phyloP scores from a whole-genome alignment of 352 stramenopile genomes.

The Bremia lactucae region DNA sequence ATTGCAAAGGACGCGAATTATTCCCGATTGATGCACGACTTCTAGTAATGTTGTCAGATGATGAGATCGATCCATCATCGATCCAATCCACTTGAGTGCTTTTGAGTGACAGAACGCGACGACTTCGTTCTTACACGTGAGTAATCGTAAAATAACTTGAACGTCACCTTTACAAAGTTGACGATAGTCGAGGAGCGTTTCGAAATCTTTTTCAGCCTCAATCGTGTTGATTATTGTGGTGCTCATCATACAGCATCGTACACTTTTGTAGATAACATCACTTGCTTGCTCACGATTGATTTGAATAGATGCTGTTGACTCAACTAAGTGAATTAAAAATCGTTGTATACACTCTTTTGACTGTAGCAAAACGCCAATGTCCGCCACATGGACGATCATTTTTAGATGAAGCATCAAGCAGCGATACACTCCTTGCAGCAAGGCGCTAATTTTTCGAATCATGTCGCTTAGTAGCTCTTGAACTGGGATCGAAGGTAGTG shows the following conservation, averaged over 20 bases:
- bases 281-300: constrained; percentile 11
- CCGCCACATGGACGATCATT: not conserved
- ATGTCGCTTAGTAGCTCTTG: constrained; percentile 9
- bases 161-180: constrained; percentile 39
- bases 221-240: constrained; percentile 42
- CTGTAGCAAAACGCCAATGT: constrained; percentile 5
- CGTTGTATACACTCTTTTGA: constrained; percentile 17
- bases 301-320: constrained; percentile 1
- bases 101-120: constrained; percentile 35
- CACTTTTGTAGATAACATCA: constrained; percentile 40
- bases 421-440: constrained; percentile 22
- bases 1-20: constrained; percentile 54
- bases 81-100: constrained; percentile 68
- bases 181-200: constrained; percentile 25
- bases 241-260: constrained; percentile 55
- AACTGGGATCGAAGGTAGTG: constrained; percentile 14
- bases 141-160: constrained; percentile 26
- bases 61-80: constrained; percentile 52
- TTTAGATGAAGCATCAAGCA: constrained; percentile 18
- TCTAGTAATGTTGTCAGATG: constrained; percentile 47
- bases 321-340: constrained; percentile 16
- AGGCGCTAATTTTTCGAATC: constrained; percentile 6
- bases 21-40: constrained; percentile 39
- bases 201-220: constrained; percentile 2
- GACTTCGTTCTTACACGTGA: constrained; percentile 23